phyloP scores from a whole-genome alignment of 192 early-diverging fungal species.

The Linnemannia schmuckeri region DNA sequence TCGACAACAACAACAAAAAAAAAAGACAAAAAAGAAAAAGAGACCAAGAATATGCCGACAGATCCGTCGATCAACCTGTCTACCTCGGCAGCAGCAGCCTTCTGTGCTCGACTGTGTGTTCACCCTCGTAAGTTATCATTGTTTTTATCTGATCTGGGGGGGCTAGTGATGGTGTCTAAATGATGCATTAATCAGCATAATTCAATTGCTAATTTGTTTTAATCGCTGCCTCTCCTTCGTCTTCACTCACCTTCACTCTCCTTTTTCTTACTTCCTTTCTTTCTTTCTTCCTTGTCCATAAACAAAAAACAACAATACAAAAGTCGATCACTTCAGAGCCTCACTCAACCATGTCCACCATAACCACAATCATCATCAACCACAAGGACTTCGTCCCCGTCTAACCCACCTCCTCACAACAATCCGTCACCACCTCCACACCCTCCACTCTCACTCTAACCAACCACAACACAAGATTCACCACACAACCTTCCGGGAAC shows the following conservation, averaged over 20 bases:
- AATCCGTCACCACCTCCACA: constrained; percentile 16
- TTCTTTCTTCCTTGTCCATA: neutral
- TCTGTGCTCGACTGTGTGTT: constrained; percentile 43
- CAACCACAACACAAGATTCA: constrained; percentile 11
- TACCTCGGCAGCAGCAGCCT: constrained; percentile 41
- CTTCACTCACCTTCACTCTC: neutral
- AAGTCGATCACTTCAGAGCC: neutral
- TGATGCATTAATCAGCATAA: neutral
- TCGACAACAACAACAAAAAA: neutral
- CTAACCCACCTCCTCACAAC: constrained; percentile 16
- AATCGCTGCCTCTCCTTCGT: neutral
- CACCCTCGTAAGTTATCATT: constrained; percentile 34
- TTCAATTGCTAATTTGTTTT: neutral
- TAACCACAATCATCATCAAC: too few relatives aligned
- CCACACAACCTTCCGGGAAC: constrained; percentile 3
- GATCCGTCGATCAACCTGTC: constrained; percentile 33
- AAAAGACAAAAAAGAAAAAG: neutral
- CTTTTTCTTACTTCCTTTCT: too few relatives aligned
- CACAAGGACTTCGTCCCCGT: neutral
- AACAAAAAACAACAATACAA: neutral
- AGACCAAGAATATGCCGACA: neutral
- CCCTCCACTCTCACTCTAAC: neutral
- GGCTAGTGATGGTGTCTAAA: neutral
- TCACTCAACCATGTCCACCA: constrained; percentile 9
- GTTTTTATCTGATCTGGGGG: neutral